Evolutionary conservation across 192 early-diverging fungal species (phyloP), one percentile per base, ranked within the genome.

Genomic region (Rhizophagus clarus): DNA sequence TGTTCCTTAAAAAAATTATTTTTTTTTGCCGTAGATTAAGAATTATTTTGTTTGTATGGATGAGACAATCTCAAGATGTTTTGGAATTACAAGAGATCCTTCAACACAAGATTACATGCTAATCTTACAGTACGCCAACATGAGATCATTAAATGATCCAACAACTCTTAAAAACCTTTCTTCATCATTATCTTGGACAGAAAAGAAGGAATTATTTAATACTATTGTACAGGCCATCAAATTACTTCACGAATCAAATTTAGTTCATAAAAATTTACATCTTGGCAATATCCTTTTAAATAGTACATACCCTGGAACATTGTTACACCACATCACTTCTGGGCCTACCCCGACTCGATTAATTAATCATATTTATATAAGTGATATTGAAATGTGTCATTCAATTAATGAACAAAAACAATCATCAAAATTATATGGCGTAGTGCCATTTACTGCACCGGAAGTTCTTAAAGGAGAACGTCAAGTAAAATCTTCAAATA

Each of bases 11-110:
- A 40, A 40, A 32, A 4, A 14, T 28, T 67, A 20, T 73, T 73
- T 37, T 37, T 8, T 24, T 22, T 34, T 1, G 17, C 0, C 3
- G 26, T 34, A 73, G 29, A 37, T 28, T n/a, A 73, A 28, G 71
- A 37, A 26, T 34, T 28, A 34, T 37, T 45, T 14, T 20, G n/a
- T 26, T n/a, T 73, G 45, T 28, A 49, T 22, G 40, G 71, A 34
- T 45, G 71, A 26, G 71, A 37, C 24, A n/a, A 42, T 42, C 2
- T 9, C 9, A 28, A 26, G 49, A 20, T 70, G 68, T 40, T n/a
- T 11, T 74, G 73, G 73, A 56, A 74, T 74, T 9, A 74, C 73
- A 60, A 28, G 22, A 28, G 26, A 61, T 56, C 73, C 73, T 7
- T 24, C 4, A 32, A 61, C 73, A 31, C 24, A 37, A 7, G 73